These are phyloP conservation scores for Venturia effusa DNA, from an alignment of 2,329 filamentous ascomycete species.

Conservation along the genomic window DNA sequence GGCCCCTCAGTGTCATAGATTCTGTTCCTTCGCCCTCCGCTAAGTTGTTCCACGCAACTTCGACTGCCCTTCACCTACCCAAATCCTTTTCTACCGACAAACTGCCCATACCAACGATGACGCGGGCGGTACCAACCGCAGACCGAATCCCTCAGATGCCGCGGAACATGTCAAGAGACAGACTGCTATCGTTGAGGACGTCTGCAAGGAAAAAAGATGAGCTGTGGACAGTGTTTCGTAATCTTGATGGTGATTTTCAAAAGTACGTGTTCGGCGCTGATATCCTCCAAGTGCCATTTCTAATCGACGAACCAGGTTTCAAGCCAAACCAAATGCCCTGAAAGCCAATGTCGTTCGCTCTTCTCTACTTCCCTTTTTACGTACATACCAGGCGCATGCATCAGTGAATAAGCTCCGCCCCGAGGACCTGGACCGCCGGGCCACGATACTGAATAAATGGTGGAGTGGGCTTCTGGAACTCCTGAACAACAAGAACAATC, in stretches of 20 bases:
- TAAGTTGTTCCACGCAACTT: slow-evolving; percentile 6
- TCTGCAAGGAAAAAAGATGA: slow-evolving; percentile 53
- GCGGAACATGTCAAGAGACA: slow-evolving; percentile 30
- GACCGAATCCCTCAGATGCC: slow-evolving; percentile 33
- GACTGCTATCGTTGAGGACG: slow-evolving; percentile 25
- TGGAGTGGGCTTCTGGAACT: slow-evolving; percentile 76
- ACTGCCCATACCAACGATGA: slow-evolving; percentile 26
- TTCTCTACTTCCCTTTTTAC: slow-evolving; percentile 65
- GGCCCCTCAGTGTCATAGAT: slow-evolving; percentile 6
- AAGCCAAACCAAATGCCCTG: slow-evolving; percentile 59
- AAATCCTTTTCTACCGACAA: slow-evolving; percentile 40
- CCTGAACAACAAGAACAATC: slow-evolving; percentile 63
- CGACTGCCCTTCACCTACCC: slow-evolving; percentile 22
- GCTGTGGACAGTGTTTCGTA: slow-evolving; percentile 56
- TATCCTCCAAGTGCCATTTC: background rate
- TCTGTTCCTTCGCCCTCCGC: background rate
- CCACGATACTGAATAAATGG: slow-evolving; percentile 79
- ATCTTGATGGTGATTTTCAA: slow-evolving; percentile 57
- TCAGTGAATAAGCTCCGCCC: slow-evolving; percentile 57
- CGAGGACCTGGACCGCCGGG: slow-evolving; percentile 72
- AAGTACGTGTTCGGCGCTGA: slow-evolving; percentile 36
- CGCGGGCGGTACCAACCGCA: slow-evolving; percentile 23
- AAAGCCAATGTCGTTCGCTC: slow-evolving; percentile 67
- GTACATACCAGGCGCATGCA: slow-evolving; percentile 55
- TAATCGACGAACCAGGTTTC: slow-evolving; percentile 43